Evolutionary conservation across 75 land plant genomes (phyloP), one percentile per base, ranked within the genome.

Genomic region (Pinus tabuliformis): DNA sequence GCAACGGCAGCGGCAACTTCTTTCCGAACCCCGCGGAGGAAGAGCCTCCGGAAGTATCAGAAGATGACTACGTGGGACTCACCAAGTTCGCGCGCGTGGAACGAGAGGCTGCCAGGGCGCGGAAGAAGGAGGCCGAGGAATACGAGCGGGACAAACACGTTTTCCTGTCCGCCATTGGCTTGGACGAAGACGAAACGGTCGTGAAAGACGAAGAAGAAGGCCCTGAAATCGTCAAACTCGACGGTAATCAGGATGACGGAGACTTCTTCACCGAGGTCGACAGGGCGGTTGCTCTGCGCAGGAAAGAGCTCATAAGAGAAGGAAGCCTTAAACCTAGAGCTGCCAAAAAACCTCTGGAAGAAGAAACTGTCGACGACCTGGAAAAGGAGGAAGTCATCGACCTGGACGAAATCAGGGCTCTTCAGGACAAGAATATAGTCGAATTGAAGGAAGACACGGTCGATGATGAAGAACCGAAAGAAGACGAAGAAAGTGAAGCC

Each of bases 11-110:
- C 13, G 60, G 12, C 45, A 56, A 52, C 52, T 85, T 62, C 73
- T 78, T 85, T 75, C 91, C 89, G 1, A 57, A 49, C 59, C 91
- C 94, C 21, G 73, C 93, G 24, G 89, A 89, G 72, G 86, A 87
- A 59, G 98, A 95, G 68, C 98, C 98, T 0, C 89, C 92, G 0
- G 98, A 95, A 77, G 93, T 86, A 28, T 81, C 84, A 8, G 94
- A 92, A 52, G 94, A 89, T 54, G 76, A 90, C 56, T 80, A 71
- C 30, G 91, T 87, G 57, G 98, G 89, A 33, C 64, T 95, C 74
- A 79, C 88, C 57, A 89, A 83, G 73, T 86, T 86, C 73, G 82
- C 87, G 56, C 87, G 84, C 56, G 84, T 95, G 64, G 70, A 82
- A 37, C 83, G 80, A 61, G 85, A 87, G 61, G 91, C 91, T 18